A percentile compares a stretch with the other conserved stretches of the same genome.
phyloP scores from a whole-genome alignment of 2,329 filamentous ascomycete species.

The Scolecobasidium constrictum region DNA sequence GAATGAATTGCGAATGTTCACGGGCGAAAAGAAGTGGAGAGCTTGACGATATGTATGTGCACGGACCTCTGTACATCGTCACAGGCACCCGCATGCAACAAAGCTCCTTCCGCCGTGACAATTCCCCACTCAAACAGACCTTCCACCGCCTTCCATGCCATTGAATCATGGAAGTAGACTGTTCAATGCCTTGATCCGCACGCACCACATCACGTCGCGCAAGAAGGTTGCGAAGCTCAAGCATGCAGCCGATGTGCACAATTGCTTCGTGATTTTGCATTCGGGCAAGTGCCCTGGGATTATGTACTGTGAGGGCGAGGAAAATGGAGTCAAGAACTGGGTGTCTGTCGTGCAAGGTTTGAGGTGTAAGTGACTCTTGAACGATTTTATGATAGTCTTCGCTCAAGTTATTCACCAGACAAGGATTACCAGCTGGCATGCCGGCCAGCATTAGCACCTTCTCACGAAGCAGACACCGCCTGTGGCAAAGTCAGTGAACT shows the following conservation, averaged over 20 bases:
- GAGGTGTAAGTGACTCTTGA: not conserved
- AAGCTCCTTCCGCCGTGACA: no score
- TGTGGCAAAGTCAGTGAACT: slow-evolving; percentile 44
- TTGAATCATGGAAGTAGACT: not conserved
- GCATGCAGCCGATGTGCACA: slow-evolving; percentile 50
- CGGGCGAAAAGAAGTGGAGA: no score
- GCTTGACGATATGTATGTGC: no score
- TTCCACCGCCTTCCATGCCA: no score
- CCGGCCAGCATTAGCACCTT: slow-evolving; percentile 35
- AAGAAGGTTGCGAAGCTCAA: slow-evolving; percentile 58
- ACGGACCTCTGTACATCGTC: no score
- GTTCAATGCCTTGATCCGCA: slow-evolving; percentile 57
- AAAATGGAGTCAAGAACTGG: slow-evolving; percentile 49
- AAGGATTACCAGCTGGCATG: slow-evolving; percentile 59
- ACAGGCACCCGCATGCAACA: no score
- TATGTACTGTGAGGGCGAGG: slow-evolving; percentile 65
- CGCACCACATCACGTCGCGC: slow-evolving; percentile 71
- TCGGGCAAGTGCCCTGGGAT: slow-evolving; percentile 61
- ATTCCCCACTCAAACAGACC: no score
- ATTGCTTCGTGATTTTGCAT: slow-evolving; percentile 54
- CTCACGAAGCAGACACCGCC: slow-evolving; percentile 14
- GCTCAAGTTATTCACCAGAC: slow-evolving; percentile 32
- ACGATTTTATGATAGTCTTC: not conserved
- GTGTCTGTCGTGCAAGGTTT: slow-evolving; percentile 48
- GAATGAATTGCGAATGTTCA: not conserved